Evolutionary conservation across 352 stramenopile species (phyloP).

Genomic region (Phytophthora hybrid): DNA sequence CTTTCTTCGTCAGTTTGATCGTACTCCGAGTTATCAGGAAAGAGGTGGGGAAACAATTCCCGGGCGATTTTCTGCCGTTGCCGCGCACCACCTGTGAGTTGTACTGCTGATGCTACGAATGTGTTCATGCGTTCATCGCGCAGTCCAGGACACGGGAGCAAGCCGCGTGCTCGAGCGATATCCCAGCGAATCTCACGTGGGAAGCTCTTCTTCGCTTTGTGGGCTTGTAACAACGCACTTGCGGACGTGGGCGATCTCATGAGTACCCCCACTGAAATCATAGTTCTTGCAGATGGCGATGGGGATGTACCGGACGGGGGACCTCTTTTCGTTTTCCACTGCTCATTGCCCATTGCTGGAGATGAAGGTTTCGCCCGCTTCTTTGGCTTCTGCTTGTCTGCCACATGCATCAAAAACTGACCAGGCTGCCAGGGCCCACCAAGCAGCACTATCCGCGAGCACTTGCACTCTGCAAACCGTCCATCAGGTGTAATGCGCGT

Average conservation of each 20-base stretch:
- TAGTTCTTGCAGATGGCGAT: constrained; percentile 8
- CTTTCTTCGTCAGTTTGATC: constrained; percentile 22
- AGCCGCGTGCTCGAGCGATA: constrained; percentile 41
- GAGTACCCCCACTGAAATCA: constrained; percentile 11
- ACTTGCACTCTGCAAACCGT: constrained; percentile 74
- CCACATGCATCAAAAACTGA: constrained; percentile 69
- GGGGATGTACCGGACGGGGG: not conserved
- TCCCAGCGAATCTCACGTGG: constrained; percentile 68
- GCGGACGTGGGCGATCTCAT: constrained; percentile 29
- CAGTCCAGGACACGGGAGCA: constrained; percentile 73
- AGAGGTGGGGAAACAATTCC: constrained; percentile 76
- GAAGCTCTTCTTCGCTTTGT: constrained; percentile 57
- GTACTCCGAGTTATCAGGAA: constrained; percentile 33
- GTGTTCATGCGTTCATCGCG: constrained; percentile 60
- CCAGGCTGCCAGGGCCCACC: constrained; percentile 57
- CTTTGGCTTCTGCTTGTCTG: constrained; percentile 55
- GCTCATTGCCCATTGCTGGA: not conserved
- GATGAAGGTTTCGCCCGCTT: constrained; percentile 36
- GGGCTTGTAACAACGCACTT: constrained; percentile 27
- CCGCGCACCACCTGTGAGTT: constrained; percentile 71
- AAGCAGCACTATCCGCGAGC: constrained; percentile 67
- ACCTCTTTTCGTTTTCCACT: constrained; percentile 34
- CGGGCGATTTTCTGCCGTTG: constrained; percentile 71
- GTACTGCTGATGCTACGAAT: constrained; percentile 65
- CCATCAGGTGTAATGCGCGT: constrained; percentile 71